Evolutionary conservation across 2,329 filamentous ascomycete genomes (phyloP).

Genomic region (Chaetothyriales sp.): DNA sequence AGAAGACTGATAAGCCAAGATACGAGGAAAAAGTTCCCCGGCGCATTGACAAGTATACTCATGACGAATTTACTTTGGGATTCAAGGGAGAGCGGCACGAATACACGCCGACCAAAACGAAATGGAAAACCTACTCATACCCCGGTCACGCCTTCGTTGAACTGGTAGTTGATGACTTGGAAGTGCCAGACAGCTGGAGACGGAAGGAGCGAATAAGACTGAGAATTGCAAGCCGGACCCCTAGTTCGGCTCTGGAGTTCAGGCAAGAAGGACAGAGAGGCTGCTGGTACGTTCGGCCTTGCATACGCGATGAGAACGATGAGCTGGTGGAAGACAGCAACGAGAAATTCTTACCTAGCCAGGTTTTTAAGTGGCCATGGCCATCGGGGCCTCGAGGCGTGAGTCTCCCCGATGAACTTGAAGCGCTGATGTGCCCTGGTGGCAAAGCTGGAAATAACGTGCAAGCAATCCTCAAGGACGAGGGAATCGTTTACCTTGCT

Average conservation of each 20-base stretch:
- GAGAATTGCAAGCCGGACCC: slow-evolving; percentile 30
- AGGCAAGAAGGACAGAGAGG: no score
- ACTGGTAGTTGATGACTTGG: slow-evolving; percentile 28
- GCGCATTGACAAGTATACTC: slow-evolving; percentile 27
- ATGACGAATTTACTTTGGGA: slow-evolving; percentile 25
- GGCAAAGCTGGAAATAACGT: slow-evolving; percentile 21
- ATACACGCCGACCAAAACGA: slow-evolving; percentile 32
- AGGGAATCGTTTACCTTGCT: slow-evolving; percentile 29
- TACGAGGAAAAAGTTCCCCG: slow-evolving; percentile 24
- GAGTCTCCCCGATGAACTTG: slow-evolving; percentile 25
- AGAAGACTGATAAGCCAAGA: slow-evolving; percentile 3
- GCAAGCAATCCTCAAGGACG: slow-evolving; percentile 26
- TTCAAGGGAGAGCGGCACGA: slow-evolving; percentile 21
- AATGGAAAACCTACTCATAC: slow-evolving; percentile 30
- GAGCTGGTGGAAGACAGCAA: slow-evolving; percentile 24
- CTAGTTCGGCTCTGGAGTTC: slow-evolving; percentile 25
- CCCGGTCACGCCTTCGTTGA: slow-evolving; percentile 30
- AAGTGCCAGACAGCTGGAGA: slow-evolving; percentile 18
- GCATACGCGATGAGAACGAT: slow-evolving; percentile 19
- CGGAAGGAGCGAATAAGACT: slow-evolving; percentile 28
- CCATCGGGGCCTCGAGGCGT: slow-evolving; percentile 13
- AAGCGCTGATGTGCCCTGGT: slow-evolving; percentile 27
- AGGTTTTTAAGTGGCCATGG: slow-evolving; percentile 31
- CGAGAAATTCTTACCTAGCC: slow-evolving; percentile 27
- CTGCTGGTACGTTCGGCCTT: slow-evolving; percentile 18